Evolutionary conservation across 495 filamentous ascomycete species (phyloP).

Genomic region (Xylaria intraflava): DNA sequence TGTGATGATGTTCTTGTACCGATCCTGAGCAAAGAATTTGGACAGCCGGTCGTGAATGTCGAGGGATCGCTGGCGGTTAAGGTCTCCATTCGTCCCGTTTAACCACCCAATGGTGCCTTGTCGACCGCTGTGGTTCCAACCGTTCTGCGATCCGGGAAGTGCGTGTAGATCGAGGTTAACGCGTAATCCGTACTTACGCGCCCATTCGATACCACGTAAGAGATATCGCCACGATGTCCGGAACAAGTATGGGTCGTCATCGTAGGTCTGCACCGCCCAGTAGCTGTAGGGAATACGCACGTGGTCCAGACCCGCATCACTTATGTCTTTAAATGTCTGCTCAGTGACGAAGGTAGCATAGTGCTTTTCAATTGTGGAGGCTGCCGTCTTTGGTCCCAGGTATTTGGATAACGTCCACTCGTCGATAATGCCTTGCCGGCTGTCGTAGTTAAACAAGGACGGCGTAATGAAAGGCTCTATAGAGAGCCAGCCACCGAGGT

Average conservation of each 20-base stretch:
- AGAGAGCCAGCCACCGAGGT: conserved; percentile 90
- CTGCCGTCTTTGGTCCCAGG: conserved; percentile 57
- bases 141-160: conserved; percentile 78
- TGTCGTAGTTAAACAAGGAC: conserved; percentile 74
- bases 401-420: conserved; percentile 73
- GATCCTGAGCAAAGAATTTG: conserved; percentile 75
- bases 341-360: conserved; percentile 84
- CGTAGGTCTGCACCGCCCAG: conserved; percentile 86
- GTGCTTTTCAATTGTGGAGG: conserved; percentile 71
- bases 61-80: conserved; percentile 69
- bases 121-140: conserved; percentile 82
- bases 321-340: conserved; percentile 75
- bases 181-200: conserved; percentile 84
- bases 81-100: conserved; percentile 60
- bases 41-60: conserved; percentile 75
- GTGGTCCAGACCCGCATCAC: conserved; percentile 86
- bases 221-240: conserved; percentile 92
- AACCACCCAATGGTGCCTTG: conserved; percentile 70
- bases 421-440: conserved; percentile 63
- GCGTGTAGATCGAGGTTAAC: conserved; percentile 93
- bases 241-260: conserved; percentile 80
- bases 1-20: conserved; percentile 75
- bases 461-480: conserved; percentile 95
- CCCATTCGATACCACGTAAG: conserved; percentile 85
- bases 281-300: conserved; percentile 92